Percentiles rank a stretch among this genome's conserved stretches.
phyloP scores from a whole-genome alignment of 495 filamentous ascomycete species.

The Neurospora sp. region DNA sequence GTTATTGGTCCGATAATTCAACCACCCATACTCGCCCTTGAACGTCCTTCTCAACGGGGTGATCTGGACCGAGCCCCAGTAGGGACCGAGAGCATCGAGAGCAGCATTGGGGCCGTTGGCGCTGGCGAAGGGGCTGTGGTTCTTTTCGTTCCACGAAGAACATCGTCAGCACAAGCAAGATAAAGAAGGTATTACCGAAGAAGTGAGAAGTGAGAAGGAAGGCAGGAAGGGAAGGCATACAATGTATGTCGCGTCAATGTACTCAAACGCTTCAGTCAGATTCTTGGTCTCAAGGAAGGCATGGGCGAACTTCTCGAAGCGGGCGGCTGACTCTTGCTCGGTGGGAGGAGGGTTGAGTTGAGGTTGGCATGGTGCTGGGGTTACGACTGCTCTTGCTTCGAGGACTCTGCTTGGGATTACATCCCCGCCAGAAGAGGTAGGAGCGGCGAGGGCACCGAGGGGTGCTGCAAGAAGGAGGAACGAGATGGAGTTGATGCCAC shows the following conservation, averaged over 20 bases:
- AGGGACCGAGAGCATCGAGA: slow-evolving; percentile 4
- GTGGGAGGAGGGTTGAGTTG: slow-evolving; percentile 8
- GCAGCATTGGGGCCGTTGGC: neutral
- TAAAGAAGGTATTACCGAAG: no score
- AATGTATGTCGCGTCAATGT: slow-evolving; percentile 18
- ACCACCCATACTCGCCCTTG: slow-evolving; percentile 16
- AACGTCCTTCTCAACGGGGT: slow-evolving; percentile 13
- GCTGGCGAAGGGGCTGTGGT: slow-evolving; percentile 1
- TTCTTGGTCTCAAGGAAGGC: slow-evolving; percentile 25
- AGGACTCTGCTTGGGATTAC: neutral
- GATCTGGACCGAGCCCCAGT: slow-evolving; percentile 14
- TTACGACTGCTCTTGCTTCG: slow-evolving; percentile 2
- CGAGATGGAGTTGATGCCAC: neutral
- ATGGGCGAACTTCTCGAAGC: slow-evolving; percentile 22
- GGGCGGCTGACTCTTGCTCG: slow-evolving; percentile 14
- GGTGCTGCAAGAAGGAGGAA: neutral
- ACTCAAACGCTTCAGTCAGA: slow-evolving; percentile 24
- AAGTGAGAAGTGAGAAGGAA: no score
- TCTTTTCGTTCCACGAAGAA: no score
- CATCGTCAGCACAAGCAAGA: no score
- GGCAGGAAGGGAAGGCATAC: no score
- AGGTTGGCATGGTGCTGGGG: slow-evolving; percentile 10
- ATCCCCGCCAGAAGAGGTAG: neutral
- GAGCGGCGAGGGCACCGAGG: neutral
- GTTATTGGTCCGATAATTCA: slow-evolving; percentile 13